Conservation (phyloP, 768 basidiomycete genomes). For the Dentipellis sp. region DNA sequence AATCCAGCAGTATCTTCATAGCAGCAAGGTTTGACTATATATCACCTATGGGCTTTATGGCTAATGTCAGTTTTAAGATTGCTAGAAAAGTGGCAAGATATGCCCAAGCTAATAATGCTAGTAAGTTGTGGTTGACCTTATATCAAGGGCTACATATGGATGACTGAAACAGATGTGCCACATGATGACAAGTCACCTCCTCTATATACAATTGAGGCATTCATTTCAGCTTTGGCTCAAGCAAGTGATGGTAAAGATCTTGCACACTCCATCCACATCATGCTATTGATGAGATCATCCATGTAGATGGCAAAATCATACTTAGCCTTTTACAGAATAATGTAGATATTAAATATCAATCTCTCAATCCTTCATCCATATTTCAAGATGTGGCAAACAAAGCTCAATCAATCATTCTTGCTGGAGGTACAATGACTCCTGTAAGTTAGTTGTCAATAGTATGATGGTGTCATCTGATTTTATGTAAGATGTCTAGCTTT, state of each 20-base stretch:
- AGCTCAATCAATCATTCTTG: conserved; percentile 80
- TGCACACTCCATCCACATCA: background rate
- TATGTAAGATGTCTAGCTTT: conserved; percentile 75
- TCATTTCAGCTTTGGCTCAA: background rate
- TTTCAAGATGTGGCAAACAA: conserved; percentile 79
- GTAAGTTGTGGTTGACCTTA: background rate
- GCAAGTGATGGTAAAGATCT: background rate
- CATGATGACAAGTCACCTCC: background rate
- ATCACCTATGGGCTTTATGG: background rate
- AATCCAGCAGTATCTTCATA: conserved; percentile 70
- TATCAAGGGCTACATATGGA: background rate
- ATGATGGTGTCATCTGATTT: background rate
- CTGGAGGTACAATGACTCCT: conserved; percentile 99
- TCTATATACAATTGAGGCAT: background rate
- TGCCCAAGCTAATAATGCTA: background rate
- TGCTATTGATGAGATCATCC: background rate
- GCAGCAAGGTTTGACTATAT: conserved; percentile 61
- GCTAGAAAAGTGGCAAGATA: background rate
- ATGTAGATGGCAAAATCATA: conserved; percentile 69
- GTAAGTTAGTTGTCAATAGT: conserved; percentile 31
- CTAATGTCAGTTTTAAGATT: conserved; percentile 1
- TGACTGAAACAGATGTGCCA: background rate
- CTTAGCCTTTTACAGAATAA: conserved; percentile 20
- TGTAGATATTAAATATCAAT: conserved; percentile 78
- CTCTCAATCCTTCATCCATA: conserved; percentile 82